These are phyloP conservation scores for Mortierella sp. DNA, from an alignment of 371 early-diverging fungal species.

Conservation along the genomic window DNA sequence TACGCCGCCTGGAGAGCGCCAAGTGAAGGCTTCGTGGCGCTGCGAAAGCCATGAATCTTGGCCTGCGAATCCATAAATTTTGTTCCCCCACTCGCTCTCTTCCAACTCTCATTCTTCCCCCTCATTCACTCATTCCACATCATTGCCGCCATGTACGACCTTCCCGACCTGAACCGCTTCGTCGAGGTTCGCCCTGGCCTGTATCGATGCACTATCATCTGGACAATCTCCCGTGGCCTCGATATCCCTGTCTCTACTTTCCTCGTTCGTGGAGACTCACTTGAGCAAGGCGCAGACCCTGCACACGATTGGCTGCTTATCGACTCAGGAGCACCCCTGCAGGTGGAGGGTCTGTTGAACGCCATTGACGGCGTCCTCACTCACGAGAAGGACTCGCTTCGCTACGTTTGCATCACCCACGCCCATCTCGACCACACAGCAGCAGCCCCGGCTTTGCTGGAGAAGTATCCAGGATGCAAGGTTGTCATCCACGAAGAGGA, in stretches of 20 bases:
- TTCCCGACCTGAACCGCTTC: slow-evolving; percentile 54
- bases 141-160: slow-evolving; percentile 33
- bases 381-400: slow-evolving; percentile 51
- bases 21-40: no score
- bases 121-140: neutral
- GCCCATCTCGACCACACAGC: slow-evolving; percentile 58
- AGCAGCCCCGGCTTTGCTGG: slow-evolving; percentile 41
- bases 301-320: slow-evolving; percentile 53
- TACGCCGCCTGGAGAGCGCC: no score
- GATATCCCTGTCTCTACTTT: slow-evolving; percentile 54
- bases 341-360: slow-evolving; percentile 35
- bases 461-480: slow-evolving; percentile 50
- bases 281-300: slow-evolving; percentile 11
- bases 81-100: no score
- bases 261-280: slow-evolving; percentile 36
- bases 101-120: neutral
- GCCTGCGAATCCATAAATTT: no score
- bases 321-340: slow-evolving; percentile 54
- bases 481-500: slow-evolving; percentile 54
- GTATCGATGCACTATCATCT: slow-evolving; percentile 54
- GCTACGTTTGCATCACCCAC: slow-evolving; percentile 56
- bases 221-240: slow-evolving; percentile 31
- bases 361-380: slow-evolving; percentile 40
- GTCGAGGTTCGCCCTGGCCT: slow-evolving; percentile 55
- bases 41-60: no score